Evolutionary conservation across 257 asterid genomes (phyloP).

Genomic region (Gentiana dahurica): DNA sequence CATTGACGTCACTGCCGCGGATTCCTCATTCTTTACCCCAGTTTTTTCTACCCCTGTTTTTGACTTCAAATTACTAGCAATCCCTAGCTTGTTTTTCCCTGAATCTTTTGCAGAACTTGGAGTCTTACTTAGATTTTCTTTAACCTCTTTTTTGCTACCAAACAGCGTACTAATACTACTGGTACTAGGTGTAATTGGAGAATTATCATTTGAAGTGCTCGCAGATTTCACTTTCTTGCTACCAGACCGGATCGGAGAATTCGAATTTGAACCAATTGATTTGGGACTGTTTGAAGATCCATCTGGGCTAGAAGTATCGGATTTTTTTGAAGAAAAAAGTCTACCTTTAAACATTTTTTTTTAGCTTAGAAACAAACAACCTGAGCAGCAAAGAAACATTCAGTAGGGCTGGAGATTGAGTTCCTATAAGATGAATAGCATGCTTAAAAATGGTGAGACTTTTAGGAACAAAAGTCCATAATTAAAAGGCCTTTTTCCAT

Average conservation of each 20-base stretch:
- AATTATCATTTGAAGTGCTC: constrained; percentile 43
- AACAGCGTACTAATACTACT: constrained; percentile 9
- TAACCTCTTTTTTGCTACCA: constrained; percentile 35
- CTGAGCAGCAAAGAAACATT: constrained; percentile 13
- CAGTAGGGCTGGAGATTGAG: constrained; percentile 16
- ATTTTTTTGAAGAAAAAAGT: constrained; percentile 81
- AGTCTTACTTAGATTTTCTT: constrained; percentile 21
- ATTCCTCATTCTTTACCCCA: constrained; percentile 25
- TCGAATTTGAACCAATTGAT: constrained; percentile 73
- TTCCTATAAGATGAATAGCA: constrained; percentile 9
- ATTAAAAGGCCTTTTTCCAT: not conserved
- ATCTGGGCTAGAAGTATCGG: constrained; percentile 80
- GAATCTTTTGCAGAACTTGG: constrained; percentile 9
- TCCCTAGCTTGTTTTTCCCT: constrained; percentile 28
- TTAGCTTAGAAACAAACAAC: not conserved
- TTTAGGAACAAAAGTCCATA: not conserved
- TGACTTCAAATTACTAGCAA: constrained; percentile 15
- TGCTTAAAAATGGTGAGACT: not conserved
- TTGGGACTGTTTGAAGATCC: constrained; percentile 86
- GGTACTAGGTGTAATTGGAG: constrained; percentile 37
- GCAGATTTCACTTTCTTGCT: constrained; percentile 53
- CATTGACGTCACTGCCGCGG: constrained; percentile 37
- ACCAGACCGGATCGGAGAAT: constrained; percentile 68
- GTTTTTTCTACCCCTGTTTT: constrained; percentile 29
- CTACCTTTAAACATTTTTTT: constrained; percentile 71